Evolutionary conservation across 2,329 filamentous ascomycete species (phyloP), one percentile per base, ranked within the genome.

Genomic region (Sphaerulina populicola): DNA sequence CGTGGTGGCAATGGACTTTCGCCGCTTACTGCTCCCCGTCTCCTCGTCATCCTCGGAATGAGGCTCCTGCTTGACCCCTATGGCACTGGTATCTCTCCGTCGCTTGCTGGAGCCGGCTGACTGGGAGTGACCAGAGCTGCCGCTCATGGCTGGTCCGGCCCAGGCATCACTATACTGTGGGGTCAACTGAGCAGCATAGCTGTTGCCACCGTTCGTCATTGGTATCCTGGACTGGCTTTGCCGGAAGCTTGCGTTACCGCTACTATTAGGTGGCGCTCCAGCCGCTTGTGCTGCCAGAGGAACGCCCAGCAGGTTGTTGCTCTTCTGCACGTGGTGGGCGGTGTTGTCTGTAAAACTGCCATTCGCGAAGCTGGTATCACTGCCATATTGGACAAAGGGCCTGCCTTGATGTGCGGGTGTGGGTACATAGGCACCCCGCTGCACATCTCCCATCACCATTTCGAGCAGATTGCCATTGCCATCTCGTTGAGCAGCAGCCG

Each of bases 1-100:
- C 10, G 37, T 29, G 35, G 12, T 45, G 8, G 48, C 48, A 21
- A 39, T 38, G 4, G 41, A 50, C 29, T 50, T 50, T 31, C 48
- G 31, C 33, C 48, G 41, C 41, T 44, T 44, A 9, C 33, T 39
- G 23, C 14, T 36, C 23, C 12, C 47, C 15, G 21, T 39, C 11
- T 35, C 48, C 11, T 44, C 44, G 9, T 54, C 47, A 18, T 54
- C 47, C 23, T 47, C 43, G 8, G 27, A 44, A 1, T 49, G 29
- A 12, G 48, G 41, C 37, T 53, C 51, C 14, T 46, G 41, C 46
- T 53, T 49, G n/a, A 53, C 51, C 2, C 45, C 42, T 12, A 21
- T 37, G 4, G 48, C 36, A 29, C 33, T 40, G 42, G 33, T 33
- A 15, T 41, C 42, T 8, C 42, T 49, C 18, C 30, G 46, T 9